Base-by-base conservation (phyloP, 2,329 filamentous ascomycete species). In the Spiromastix sp. region DNA sequence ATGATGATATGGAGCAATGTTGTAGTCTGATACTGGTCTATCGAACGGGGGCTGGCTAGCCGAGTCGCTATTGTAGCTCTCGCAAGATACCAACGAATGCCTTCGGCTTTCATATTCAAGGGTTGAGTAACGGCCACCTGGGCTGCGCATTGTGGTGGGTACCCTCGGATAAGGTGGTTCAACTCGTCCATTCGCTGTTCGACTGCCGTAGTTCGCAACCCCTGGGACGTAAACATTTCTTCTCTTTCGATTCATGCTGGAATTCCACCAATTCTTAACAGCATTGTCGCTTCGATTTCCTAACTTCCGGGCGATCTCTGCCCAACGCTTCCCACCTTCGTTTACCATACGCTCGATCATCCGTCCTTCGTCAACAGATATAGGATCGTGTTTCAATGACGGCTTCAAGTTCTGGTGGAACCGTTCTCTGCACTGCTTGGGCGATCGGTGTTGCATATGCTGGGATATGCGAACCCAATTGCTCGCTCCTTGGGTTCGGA, bases 231-330 rank as follows among this genome's bases (percentile, higher is more conserved):
- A 27, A 22, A 62, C 55, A 34, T 67, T 57, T 45, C 77, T 66
- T 51, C 68, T 71, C 50, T 81, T 72, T 51, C 86, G 77, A 64
- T 94, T 94, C 71, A 87, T 82, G 55, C 81, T 84, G 32, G 87
- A 86, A 55, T 94, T 94, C 84, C 84, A 94, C 85, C 86, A 95
- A 60, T 95, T 95, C 74, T 95, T 95, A 44, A 95, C 85, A 18
- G 85, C 82, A 52, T 95, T 95, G 66, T 95, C 87, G 58, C 86
- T 93, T 52, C 87, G 80, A 45, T 85, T 85, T 36, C 80, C 72
- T 13, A 95, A 71, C 30, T 77, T 71, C 46, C 87, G 74, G 29
- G 87, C 85, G 52, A 95, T 95, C 55, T 95, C 85, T 2, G 87
- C 87, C 87, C 87, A 95, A 38, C 82, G 77, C 66, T 86, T 89